A percentile compares a stretch with the other conserved stretches of the same genome.
Conservation (phyloP, 192 early-diverging fungal species). For the Mortierella claussenii region DNA sequence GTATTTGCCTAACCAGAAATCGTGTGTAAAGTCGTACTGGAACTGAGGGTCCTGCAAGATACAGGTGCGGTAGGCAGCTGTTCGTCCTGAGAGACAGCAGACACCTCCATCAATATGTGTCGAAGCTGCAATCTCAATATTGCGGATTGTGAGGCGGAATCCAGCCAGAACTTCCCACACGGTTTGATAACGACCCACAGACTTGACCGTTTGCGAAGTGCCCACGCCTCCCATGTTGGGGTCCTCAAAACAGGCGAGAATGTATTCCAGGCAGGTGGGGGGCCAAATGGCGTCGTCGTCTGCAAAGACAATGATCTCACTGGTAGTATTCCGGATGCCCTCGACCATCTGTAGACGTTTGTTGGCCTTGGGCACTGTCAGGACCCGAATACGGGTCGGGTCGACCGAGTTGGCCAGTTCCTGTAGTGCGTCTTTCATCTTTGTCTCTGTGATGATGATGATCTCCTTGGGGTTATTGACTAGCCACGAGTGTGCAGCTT, state of each 20-base stretch:
- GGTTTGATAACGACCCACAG: conserved; percentile 67
- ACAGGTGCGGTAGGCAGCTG: conserved; percentile 75
- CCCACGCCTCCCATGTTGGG: conserved; percentile 77
- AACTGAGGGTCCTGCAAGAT: conserved; percentile 78
- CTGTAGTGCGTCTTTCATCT: conserved; percentile 64
- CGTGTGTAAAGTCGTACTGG: conserved; percentile 77
- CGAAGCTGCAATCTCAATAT: conserved; percentile 78
- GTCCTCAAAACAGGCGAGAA: conserved; percentile 79
- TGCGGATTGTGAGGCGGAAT: conserved; percentile 74
- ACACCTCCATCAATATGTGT: conserved; percentile 84
- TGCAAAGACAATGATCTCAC: conserved; percentile 73
- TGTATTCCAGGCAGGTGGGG: conserved; percentile 66
- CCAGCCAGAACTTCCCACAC: conserved; percentile 80
- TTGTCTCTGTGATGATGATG: conserved; percentile 75
- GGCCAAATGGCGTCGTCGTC: conserved; percentile 80
- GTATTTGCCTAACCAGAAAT: conserved; percentile 76
- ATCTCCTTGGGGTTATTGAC: conserved; percentile 72
- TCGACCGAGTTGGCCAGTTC: conserved; percentile 68
- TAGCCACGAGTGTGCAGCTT: conserved; percentile 73
- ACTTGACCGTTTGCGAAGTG: conserved; percentile 71
- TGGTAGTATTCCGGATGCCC: conserved; percentile 69
- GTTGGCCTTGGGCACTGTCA: conserved; percentile 69
- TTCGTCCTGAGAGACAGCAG: conserved; percentile 77
- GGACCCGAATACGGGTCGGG: conserved; percentile 62
- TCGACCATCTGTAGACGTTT: conserved; percentile 78